Evolutionary conservation across 768 basidiomycete genomes (phyloP), one percentile per base, ranked within the genome.

Genomic region (Cubamyces sp.): DNA sequence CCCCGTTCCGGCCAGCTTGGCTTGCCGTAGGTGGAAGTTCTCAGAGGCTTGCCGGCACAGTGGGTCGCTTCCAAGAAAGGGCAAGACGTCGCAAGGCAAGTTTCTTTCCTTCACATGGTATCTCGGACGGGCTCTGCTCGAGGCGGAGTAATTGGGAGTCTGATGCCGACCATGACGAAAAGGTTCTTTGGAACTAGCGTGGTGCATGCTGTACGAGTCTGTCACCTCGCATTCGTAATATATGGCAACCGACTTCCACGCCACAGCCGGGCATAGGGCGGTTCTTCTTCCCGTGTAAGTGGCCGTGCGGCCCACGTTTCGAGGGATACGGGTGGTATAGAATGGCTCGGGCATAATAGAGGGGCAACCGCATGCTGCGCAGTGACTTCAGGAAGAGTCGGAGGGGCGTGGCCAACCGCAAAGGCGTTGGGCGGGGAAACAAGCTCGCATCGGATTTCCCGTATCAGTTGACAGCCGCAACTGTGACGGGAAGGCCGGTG

Each of bases 11-110:
- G 66, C 50, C 59, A 55, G 52, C 52, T 64, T 61, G 57, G 55
- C 62, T 61, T 52, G 53, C 66, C 63, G 66, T 64, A 45, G 55
- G 28, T 52, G 45, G 62, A 43, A 39, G 54, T 67, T 67, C 66
- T 61, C 66, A 67, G 56, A 34, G 50, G 41, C 50, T 25, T 23
- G 30, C 64, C 64, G 64, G 52, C 50, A 37, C 34, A 62, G 60
- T 48, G 60, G 64, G 47, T 42, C 30, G 50, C 40, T 54, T 26
- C 64, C 60, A 19, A 56, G 41, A 48, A 57, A 54, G 64, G 56
- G 21, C 55, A 58, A 61, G 53, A 55, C 54, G 56, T 60, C 60
- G 65, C 65, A 66, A 66, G 65, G 53, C 26, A 30, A 21, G 46
- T 43, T 51, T 46, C 41, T 21, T 26, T 37, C 57, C 50, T 61